Conservation (phyloP, 208 protist genomes). For the Tritrichomonas foetus region DNA sequence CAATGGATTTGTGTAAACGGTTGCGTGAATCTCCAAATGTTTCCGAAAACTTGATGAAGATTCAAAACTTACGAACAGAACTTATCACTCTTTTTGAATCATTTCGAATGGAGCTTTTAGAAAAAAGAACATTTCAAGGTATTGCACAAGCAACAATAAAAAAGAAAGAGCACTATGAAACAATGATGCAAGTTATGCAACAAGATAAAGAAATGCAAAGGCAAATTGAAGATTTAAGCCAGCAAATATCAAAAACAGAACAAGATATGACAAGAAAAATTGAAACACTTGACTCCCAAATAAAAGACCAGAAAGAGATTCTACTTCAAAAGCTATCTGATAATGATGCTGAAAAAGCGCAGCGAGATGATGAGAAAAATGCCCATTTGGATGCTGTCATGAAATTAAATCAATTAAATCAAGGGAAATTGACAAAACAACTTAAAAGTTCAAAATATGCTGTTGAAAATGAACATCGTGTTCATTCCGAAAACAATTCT, state of each 20-base stretch:
- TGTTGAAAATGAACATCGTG: not conserved
- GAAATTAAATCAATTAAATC: not conserved
- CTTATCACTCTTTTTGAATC: conserved; percentile 32
- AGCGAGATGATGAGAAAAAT: not conserved
- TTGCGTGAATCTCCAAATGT: conserved; percentile 57
- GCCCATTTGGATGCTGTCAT: not conserved
- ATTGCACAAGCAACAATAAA: not conserved
- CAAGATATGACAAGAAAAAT: not conserved
- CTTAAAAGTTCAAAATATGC: not conserved
- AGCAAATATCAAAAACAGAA: not conserved
- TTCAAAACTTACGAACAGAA: conserved; percentile 49
- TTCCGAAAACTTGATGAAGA: conserved; percentile 55
- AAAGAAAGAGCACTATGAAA: not conserved
- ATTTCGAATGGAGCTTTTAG: not conserved
- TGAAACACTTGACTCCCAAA: not conserved
- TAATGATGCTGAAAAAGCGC: not conserved
- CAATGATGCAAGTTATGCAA: conserved; percentile 32
- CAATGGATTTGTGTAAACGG: conserved; percentile 53
- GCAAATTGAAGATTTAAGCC: not conserved
- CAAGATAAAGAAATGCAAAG: conserved; percentile 39
- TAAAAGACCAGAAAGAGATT: not conserved
- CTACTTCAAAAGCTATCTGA: not conserved
- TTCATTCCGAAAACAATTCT: not conserved
- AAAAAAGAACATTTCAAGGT: not conserved
- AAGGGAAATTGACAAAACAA: not conserved